These are phyloP conservation scores for Fusarium nematophilum DNA, from an alignment of 2,329 filamentous ascomycete genomes.

Conservation along the genomic window DNA sequence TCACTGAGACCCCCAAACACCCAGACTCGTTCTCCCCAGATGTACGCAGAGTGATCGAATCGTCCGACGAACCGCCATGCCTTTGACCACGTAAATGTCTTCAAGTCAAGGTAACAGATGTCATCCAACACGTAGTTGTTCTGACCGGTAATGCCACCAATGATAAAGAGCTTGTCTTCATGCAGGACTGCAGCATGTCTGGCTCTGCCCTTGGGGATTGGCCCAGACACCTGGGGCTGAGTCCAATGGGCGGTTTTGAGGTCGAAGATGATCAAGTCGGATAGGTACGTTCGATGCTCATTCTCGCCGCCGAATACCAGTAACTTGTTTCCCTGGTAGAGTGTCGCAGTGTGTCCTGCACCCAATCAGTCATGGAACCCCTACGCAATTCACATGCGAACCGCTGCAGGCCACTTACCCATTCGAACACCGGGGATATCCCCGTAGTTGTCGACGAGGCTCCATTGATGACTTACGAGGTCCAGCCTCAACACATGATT, in stretches of 20 bases:
- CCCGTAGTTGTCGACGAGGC: slow-evolving; percentile 96
- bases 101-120: slow-evolving; percentile 95
- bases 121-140: slow-evolving; percentile 95
- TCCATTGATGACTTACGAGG: slow-evolving; percentile 90
- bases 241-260: slow-evolving; percentile 96
- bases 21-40: slow-evolving; percentile 93
- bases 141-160: slow-evolving; percentile 94
- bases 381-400: slow-evolving; percentile 1
- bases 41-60: slow-evolving; percentile 95
- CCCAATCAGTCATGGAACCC: slow-evolving; percentile 15
- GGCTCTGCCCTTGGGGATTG: slow-evolving; percentile 88
- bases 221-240: slow-evolving; percentile 86
- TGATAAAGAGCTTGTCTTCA: slow-evolving; percentile 95
- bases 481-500: slow-evolving; percentile 95
- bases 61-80: slow-evolving; percentile 95
- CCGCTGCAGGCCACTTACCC: slow-evolving; percentile 68
- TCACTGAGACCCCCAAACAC: slow-evolving; percentile 95
- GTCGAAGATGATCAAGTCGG: slow-evolving; percentile 96
- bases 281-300: slow-evolving; percentile 94
- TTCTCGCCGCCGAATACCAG: slow-evolving; percentile 98
- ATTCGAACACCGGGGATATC: slow-evolving; percentile 97
- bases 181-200: slow-evolving; percentile 94
- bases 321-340: slow-evolving; percentile 95
- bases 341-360: slow-evolving; percentile 88
- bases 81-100: slow-evolving; percentile 97